Percentiles rank a stretch among this genome's conserved stretches.
These are phyloP conservation scores for Fusarium brevicatenulatum DNA, from an alignment of 2,329 filamentous ascomycete species.

Conservation along the genomic window DNA sequence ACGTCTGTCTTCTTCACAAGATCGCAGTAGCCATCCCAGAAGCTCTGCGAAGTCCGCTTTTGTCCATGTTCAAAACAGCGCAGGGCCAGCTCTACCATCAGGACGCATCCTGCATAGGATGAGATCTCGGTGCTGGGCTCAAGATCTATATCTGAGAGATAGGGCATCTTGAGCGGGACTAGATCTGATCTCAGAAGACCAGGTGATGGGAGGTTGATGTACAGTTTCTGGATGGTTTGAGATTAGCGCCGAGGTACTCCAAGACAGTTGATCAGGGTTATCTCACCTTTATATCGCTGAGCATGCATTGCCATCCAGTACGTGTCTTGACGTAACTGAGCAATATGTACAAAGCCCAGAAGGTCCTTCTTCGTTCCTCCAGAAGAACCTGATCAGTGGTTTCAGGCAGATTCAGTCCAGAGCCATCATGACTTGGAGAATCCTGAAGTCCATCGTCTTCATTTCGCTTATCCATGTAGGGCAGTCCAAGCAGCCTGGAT, in stretches of 20 bases:
- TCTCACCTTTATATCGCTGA: not conserved
- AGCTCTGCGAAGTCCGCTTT: not conserved
- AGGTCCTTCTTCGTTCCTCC: not conserved
- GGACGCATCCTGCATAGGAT: not conserved
- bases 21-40: not conserved
- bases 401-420: not conserved
- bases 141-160: not conserved
- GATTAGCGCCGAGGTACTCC: rapidly evolving
- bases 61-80: not conserved
- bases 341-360: not conserved
- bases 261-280: rapidly evolving
- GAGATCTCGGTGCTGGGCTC: not conserved
- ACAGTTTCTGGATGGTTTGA: not conserved
- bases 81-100: not conserved
- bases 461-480: not conserved
- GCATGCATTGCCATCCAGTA: not conserved
- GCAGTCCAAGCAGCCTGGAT: not conserved
- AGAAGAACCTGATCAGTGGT: not conserved
- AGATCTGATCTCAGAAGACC: not conserved
- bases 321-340: not conserved
- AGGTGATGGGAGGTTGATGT: not conserved
- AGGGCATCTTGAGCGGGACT: not conserved
- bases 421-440: not conserved
- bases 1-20: not conserved
- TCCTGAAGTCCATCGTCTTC: not conserved